Percentiles rank a stretch among this genome's conserved stretches.
phyloP scores from a whole-genome alignment of 352 stramenopile genomes.

The Pythium vanterpoolii region DNA sequence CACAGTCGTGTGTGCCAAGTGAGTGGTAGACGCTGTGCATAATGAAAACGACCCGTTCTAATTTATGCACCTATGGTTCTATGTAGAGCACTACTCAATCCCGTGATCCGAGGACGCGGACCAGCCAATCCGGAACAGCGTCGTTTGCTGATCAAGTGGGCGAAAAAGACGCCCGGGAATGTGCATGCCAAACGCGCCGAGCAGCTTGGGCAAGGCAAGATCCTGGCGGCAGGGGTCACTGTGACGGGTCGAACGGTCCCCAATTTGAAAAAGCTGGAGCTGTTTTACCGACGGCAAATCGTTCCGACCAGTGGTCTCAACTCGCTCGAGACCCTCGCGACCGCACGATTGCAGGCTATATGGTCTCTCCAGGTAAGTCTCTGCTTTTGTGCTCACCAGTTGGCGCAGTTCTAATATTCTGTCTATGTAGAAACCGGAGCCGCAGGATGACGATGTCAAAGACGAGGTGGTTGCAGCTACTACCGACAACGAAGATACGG shows the following conservation, averaged over 20 bases:
- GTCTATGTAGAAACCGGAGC: slow-evolving; percentile 4
- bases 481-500: slow-evolving; percentile 23
- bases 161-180: slow-evolving; percentile 26
- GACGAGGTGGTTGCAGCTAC: slow-evolving; percentile 9
- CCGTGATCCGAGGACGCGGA: slow-evolving; percentile 52
- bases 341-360: slow-evolving; percentile 18
- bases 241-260: slow-evolving; percentile 38
- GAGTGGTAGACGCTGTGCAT: too few species aligned
- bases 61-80: slow-evolving; percentile 1
- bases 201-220: slow-evolving; percentile 31
- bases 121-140: slow-evolving; percentile 55
- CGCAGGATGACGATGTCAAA: slow-evolving; percentile 14
- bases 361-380: slow-evolving; percentile 8
- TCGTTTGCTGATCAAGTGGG: slow-evolving; percentile 71
- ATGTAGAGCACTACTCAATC: slow-evolving; percentile 52
- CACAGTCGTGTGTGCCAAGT: slow-evolving; percentile 81
- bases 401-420: background rate
- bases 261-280: slow-evolving; percentile 63
- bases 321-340: slow-evolving; percentile 22
- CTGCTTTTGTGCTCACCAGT: background rate
- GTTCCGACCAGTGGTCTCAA: slow-evolving; percentile 10
- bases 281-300: slow-evolving; percentile 58
- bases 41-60: too few species aligned
- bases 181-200: slow-evolving; percentile 19
- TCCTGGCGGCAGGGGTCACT: slow-evolving; percentile 47